Evolutionary conservation across 306 rosid genomes (phyloP).

Genomic region (Elaeagnus macrophylla): DNA sequence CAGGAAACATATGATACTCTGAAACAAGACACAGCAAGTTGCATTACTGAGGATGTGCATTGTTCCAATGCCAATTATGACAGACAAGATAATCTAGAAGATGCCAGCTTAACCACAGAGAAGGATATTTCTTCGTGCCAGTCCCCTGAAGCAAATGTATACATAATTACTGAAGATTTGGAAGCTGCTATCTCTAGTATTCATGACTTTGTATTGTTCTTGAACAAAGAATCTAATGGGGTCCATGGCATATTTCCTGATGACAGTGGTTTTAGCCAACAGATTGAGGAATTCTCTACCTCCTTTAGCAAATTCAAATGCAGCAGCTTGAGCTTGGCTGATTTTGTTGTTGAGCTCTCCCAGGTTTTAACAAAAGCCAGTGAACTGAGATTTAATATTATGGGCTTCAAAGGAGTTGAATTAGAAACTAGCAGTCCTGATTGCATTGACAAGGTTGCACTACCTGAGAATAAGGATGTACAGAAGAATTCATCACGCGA

Average conservation of each 20-base stretch:
- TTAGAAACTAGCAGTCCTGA: constrained; percentile 70
- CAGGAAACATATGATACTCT: constrained; percentile 53
- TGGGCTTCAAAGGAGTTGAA: constrained; percentile 58
- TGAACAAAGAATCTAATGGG: constrained; percentile 63
- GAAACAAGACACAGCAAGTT: constrained; percentile 25
- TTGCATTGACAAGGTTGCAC: constrained; percentile 92
- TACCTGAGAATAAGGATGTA: constrained; percentile 71
- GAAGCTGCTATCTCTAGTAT: constrained; percentile 72
- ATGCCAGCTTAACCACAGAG: constrained; percentile 45
- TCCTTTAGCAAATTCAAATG: constrained; percentile 41
- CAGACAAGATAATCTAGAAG: constrained; percentile 62
- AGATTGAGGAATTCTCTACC: constrained; percentile 63
- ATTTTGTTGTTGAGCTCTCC: constrained; percentile 73
- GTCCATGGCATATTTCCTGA: constrained; percentile 48
- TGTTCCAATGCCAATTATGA: constrained; percentile 24
- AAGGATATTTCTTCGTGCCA: constrained; percentile 39
- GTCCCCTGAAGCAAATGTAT: constrained; percentile 32
- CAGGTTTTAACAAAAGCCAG: constrained; percentile 63
- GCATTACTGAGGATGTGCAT: constrained; percentile 28
- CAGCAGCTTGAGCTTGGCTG: constrained; percentile 44
- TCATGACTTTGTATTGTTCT: constrained; percentile 59
- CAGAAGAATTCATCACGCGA: constrained; percentile 49
- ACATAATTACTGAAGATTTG: constrained; percentile 39
- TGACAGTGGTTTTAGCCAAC: constrained; percentile 49
- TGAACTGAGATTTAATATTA: constrained; percentile 61